Evolutionary conservation across 495 filamentous ascomycete genomes (phyloP), one percentile per base, ranked within the genome.

Genomic region (Penicillium robsamsonii): DNA sequence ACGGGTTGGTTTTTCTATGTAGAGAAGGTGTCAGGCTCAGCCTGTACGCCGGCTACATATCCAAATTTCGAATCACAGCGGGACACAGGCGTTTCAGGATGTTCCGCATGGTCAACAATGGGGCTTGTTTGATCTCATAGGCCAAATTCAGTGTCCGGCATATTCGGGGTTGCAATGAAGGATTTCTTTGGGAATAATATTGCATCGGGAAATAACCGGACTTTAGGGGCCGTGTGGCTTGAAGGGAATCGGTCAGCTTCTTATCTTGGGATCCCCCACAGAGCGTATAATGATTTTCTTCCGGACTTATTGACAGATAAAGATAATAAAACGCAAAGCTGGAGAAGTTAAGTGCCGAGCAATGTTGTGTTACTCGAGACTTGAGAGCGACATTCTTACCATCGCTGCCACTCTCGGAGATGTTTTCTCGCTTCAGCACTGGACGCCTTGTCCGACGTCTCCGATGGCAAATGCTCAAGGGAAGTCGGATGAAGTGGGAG

Each of bases 371-470:
- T 13, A 46, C 41, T 25, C 17, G 17, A 45, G 40, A 25, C 15
- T 22, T 38, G 8, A 47, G n/a, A 46, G 25, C 35, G 17, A 18
- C 7, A 12, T 25, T 7, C 7, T 45, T 0, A 33, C 30, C 51
- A 45, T 54, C 35, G 38, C 4, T 7, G 31, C 41, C 41, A 45
- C 46, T 22, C 24, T 59, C 60, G 40, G 57, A 48, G 46, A 43
- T 33, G 44, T 50, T 40, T 33, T 33, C 25, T 42, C 27, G 45
- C 22, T 63, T 22, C 27, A 52, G 50, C 38, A 55, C 42, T 45
- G 49, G 62, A 50, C 43, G 59, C 65, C 65, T 67, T 67, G 59
- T 65, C 59, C 57, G 50, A 62, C 61, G 27, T 46, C 29, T 46
- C 45, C 45, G 29, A 31, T 25, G 22, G 8, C 15, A 4, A 30